A percentile compares a stretch with the other conserved stretches of the same genome.
Conservation (phyloP, 441 rosid species). For the Populus hybrid region DNA sequence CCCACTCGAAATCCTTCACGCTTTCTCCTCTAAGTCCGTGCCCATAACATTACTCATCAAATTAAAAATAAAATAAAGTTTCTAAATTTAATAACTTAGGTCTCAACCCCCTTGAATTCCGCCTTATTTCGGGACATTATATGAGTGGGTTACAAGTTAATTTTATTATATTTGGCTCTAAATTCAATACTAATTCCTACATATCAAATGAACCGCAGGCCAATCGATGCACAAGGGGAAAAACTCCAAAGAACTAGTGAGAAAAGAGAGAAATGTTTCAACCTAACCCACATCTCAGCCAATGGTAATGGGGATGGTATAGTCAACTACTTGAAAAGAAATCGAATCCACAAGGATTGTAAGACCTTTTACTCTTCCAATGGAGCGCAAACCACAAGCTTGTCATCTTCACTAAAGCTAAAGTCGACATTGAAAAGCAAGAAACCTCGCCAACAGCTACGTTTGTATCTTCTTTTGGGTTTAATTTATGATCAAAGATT, state of each 20-base stretch:
- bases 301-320: slow-evolving; percentile 13
- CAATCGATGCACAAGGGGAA: background rate
- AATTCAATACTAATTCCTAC: slow-evolving; percentile 18
- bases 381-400: slow-evolving; percentile 28
- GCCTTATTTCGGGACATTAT: slow-evolving; percentile 46
- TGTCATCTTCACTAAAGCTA: slow-evolving; percentile 34
- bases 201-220: background rate
- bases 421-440: slow-evolving; percentile 29
- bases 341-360: background rate
- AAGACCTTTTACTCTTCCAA: slow-evolving; percentile 10
- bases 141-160: slow-evolving; percentile 25
- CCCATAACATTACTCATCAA: background rate
- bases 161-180: slow-evolving; percentile 19
- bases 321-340: slow-evolving; percentile 28
- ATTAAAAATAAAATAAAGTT: background rate
- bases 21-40: slow-evolving; percentile 10
- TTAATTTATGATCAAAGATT: slow-evolving; percentile 34
- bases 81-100: slow-evolving; percentile 1
- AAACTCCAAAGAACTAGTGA: background rate
- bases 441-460: slow-evolving; percentile 40
- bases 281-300: slow-evolving; percentile 22
- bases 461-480: slow-evolving; percentile 21
- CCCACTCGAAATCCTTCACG: slow-evolving; percentile 18
- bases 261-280: background rate
- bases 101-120: slow-evolving; percentile 46